These are phyloP conservation scores for Rhododendron molle DNA, from an alignment of 148 eudicot species.

Conservation along the genomic window DNA sequence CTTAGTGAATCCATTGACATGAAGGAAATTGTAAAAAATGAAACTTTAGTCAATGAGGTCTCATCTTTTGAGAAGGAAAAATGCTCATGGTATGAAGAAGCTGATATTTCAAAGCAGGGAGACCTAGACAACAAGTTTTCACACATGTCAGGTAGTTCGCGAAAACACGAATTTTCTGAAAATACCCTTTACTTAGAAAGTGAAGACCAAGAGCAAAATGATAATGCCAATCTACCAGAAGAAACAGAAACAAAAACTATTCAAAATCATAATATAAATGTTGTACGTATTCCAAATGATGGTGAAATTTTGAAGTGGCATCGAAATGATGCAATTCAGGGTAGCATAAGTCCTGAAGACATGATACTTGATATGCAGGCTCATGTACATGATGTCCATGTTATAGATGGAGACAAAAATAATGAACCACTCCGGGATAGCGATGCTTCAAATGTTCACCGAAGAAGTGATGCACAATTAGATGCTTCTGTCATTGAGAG, in stretches of 20 bases:
- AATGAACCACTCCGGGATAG: constrained; percentile 10
- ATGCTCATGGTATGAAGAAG: constrained; percentile 11
- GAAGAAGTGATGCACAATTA: constrained; percentile 15
- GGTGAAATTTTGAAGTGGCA: constrained; percentile 12
- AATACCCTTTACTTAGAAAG: constrained; percentile 15
- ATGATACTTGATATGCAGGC: constrained; percentile 22
- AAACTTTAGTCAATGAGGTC: background rate
- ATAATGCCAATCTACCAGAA: constrained; percentile 11
- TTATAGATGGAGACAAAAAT: constrained; percentile 32
- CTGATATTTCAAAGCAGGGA: constrained; percentile 12
- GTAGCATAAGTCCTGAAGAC: background rate
- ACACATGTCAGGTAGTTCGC: constrained; percentile 12
- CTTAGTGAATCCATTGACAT: constrained; percentile 45
- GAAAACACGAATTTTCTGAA: constrained; percentile 18
- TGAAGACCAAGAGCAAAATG: constrained; percentile 16
- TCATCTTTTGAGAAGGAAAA: background rate
- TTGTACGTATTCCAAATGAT: constrained; percentile 16
- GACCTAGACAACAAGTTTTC: constrained; percentile 5
- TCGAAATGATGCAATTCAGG: constrained; percentile 7
- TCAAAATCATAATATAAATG: constrained; percentile 16
- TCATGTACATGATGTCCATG: constrained; percentile 69
- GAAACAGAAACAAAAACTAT: constrained; percentile 11
- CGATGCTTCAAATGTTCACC: constrained; percentile 12
- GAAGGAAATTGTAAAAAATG: constrained; percentile 20
- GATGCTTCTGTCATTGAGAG: constrained; percentile 20